Base-by-base conservation (phyloP, 2,329 filamentous ascomycete genomes). In the Trichoderma koningiopsis region DNA sequence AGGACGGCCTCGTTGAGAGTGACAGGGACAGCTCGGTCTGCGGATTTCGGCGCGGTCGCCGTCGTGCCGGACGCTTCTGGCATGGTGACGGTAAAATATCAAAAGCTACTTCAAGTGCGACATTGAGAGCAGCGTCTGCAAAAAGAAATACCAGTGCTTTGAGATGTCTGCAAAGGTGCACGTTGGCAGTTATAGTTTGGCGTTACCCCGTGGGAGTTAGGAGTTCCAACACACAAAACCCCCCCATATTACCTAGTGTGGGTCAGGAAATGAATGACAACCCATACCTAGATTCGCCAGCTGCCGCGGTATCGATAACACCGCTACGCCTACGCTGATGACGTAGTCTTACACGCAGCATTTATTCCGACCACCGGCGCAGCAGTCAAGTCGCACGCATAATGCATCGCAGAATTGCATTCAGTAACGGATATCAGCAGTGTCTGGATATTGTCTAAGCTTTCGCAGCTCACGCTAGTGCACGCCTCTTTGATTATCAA, bases 1-100 rank as follows among this genome's bases (percentile, higher is more conserved):
- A 98, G 91, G 24, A 94, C 92, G 62, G 96, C 96, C 86, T 99
- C 96, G 82, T 95, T 96, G 74, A 98, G 87, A 71, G 90, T 90
- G 43, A 98, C 94, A 56, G 96, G 93, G 69, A 88, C 84, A 37
- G 83, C 81, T 43, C 84, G 81, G 71, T 74, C 74, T 43, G 71
- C 68, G 16, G 74, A 70, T 69, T 72, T 72, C 47, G 71, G 59
- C 53, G 72, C 62, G 19, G 71, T 55, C 33, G 72, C 71, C 55
- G 71, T 53, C 27, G 61, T 71, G 64, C 68, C 66, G 27, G 69
- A 49, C 35, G 66, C 40, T 68, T 69, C 69, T 37, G 66, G 66
- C 69, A 70, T 70, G 52, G 43, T 69, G 69, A 29, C 53, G 53
- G 57, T 57, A 35, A 29, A 16, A 5, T 37, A n/a, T 43, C 19